Evolutionary conservation across 1,284 basidiomycete genomes (phyloP).

Genomic region (Malassezia yamatoensis): DNA sequence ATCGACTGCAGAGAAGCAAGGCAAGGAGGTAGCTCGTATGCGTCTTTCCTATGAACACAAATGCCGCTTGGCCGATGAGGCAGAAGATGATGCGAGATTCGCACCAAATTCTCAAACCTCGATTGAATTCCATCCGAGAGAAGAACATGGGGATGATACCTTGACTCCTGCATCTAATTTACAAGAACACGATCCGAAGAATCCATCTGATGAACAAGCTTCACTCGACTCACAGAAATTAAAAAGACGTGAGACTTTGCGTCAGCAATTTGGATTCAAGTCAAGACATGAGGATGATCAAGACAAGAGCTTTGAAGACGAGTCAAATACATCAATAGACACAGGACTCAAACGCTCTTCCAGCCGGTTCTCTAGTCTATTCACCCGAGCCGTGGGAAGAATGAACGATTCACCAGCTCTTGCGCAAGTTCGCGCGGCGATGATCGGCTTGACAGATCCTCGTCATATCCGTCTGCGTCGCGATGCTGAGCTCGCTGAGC

Average conservation of each 20-base stretch:
- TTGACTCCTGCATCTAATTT: conserved; percentile 5
- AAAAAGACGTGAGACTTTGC: conserved; percentile 40
- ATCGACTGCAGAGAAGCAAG: conserved; percentile 28
- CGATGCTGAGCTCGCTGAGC: conserved; percentile 38
- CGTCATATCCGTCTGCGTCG: conserved; percentile 34
- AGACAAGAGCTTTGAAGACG: background rate
- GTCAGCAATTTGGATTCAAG: conserved; percentile 44
- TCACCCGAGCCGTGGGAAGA: conserved; percentile 32
- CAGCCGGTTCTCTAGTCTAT: conserved; percentile 20
- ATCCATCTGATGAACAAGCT: background rate
- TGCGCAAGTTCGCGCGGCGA: conserved; percentile 30
- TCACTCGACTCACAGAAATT: conserved; percentile 21
- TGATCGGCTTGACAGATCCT: conserved; percentile 34
- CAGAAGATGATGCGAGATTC: conserved; percentile 43
- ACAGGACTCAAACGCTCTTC: background rate
- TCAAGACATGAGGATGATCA: conserved; percentile 9
- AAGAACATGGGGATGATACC: conserved; percentile 13
- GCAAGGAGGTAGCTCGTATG: conserved; percentile 32
- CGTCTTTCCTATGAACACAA: conserved; percentile 37
- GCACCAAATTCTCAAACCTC: conserved; percentile 20
- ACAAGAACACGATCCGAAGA: background rate
- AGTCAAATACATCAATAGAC: background rate
- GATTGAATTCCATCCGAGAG: background rate
- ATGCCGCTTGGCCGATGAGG: conserved; percentile 41
- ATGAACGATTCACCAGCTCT: conserved; percentile 21